These are phyloP conservation scores for Macadamia tetraphylla DNA, from an alignment of 164 flowering plant genomes.

Conservation along the genomic window DNA sequence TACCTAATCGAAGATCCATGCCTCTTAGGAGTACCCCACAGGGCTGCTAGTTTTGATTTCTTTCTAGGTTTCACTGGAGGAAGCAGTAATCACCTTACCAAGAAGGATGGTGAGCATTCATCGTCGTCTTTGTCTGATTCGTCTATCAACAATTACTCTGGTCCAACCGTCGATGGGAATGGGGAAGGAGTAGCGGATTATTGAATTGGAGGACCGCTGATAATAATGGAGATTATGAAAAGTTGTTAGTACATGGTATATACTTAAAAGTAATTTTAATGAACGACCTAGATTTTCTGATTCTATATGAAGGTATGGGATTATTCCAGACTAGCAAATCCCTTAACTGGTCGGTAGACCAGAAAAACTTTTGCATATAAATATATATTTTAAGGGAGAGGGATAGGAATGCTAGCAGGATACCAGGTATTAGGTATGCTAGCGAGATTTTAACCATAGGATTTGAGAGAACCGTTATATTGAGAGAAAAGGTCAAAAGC, in stretches of 20 bases:
- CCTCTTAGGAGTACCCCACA: constrained; percentile 36
- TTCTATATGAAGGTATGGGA: no score
- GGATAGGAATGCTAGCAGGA: no score
- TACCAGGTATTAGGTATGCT: no score
- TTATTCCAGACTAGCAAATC: no score
- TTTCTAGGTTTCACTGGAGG: constrained; percentile 64
- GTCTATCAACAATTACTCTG: constrained; percentile 41
- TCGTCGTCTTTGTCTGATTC: constrained; percentile 56
- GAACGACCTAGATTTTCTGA: no score
- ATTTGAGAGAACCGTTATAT: no score
- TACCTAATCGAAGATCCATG: constrained; percentile 27
- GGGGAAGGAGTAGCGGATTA: constrained; percentile 31
- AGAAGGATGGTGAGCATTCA: constrained; percentile 48
- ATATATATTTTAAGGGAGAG: no score
- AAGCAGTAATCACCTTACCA: constrained; percentile 31
- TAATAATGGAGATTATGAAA: constrained; percentile 6
- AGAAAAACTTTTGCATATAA: no score
- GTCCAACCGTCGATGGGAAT: constrained; percentile 23
- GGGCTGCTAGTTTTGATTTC: constrained; percentile 86
- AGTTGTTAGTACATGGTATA: constrained; percentile 3
- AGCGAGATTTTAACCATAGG: no score
- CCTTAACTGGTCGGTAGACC: no score
- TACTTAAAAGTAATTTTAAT: no score
- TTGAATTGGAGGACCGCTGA: constrained; percentile 37
- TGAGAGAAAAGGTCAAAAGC: no score